Conservation (phyloP, 345 rosid species). For the Firmiana major region DNA sequence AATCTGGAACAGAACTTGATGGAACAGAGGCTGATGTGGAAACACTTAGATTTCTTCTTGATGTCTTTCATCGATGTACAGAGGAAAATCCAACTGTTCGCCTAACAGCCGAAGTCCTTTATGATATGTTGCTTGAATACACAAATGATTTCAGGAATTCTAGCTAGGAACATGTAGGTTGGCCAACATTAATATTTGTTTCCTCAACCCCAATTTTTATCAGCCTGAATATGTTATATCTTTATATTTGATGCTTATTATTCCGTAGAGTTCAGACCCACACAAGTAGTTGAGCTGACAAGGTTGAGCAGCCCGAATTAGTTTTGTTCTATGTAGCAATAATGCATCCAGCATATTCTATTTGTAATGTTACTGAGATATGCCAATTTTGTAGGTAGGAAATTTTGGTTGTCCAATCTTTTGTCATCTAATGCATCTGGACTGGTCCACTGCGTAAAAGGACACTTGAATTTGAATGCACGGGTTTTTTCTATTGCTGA, state of each 20-base stretch:
- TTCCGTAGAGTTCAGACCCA: too few relatives aligned
- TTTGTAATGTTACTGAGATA: background rate
- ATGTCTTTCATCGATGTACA: conserved; percentile 63
- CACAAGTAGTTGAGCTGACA: background rate
- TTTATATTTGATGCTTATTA: conserved; percentile 4
- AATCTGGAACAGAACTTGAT: conserved; percentile 39
- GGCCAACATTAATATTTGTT: conserved; percentile 4
- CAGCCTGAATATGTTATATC: conserved; percentile 20
- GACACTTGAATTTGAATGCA: background rate
- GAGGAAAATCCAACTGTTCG: conserved; percentile 64
- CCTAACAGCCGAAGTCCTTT: conserved; percentile 54
- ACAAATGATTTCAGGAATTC: conserved; percentile 17
- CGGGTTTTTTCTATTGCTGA: background rate
- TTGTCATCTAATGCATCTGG: background rate
- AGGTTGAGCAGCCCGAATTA: conserved; percentile 1
- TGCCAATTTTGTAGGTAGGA: too few relatives aligned
- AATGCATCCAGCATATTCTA: background rate
- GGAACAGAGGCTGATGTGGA: conserved; percentile 42
- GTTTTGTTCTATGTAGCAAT: background rate
- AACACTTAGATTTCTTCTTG: conserved; percentile 59
- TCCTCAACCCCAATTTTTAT: conserved; percentile 20
- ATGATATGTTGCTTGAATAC: conserved; percentile 39
- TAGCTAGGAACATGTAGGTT: conserved; percentile 19
- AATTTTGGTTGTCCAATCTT: too few relatives aligned
- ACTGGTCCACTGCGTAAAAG: too few relatives aligned